A percentile compares a stretch with the other conserved stretches of the same genome.
These are phyloP conservation scores for Lonicera japonica DNA, from an alignment of 129 eudicot genomes.

Conservation along the genomic window DNA sequence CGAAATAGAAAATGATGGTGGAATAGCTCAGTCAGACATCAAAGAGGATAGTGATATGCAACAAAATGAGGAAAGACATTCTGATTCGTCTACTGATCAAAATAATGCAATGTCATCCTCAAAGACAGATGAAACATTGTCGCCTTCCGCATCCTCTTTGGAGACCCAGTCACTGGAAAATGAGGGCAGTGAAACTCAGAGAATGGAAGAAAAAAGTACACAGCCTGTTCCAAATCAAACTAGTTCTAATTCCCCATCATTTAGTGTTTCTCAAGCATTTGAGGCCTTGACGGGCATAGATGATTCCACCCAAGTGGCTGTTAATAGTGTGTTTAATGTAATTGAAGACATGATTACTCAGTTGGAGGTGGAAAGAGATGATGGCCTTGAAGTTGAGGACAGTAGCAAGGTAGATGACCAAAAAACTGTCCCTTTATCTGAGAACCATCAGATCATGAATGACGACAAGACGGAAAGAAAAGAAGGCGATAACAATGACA, in stretches of 20 bases:
- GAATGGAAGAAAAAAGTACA: conserved; percentile 38
- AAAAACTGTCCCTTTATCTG: conserved; percentile 15
- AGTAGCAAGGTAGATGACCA: conserved; percentile 15
- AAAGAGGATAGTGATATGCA: conserved; percentile 18
- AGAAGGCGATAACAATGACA: conserved; percentile 18
- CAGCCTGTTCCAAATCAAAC: conserved; percentile 27
- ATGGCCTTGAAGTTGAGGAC: conserved; percentile 24
- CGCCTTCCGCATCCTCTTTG: conserved; percentile 30
- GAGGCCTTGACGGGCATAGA: conserved; percentile 84
- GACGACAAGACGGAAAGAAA: conserved; percentile 22
- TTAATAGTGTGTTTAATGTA: conserved; percentile 79
- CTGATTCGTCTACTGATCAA: conserved; percentile 24
- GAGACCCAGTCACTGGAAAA: conserved; percentile 28
- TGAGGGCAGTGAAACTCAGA: conserved; percentile 32
- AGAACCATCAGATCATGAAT: conserved; percentile 3
- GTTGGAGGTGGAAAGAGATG: conserved; percentile 48
- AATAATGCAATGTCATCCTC: conserved; percentile 18
- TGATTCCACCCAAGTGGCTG: conserved; percentile 98
- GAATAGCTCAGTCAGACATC: conserved; percentile 10
- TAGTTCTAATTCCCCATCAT: conserved; percentile 29
- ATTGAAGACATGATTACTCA: conserved; percentile 90
- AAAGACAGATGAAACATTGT: conserved; percentile 30
- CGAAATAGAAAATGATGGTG: conserved; percentile 20
- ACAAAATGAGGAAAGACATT: conserved; percentile 20
- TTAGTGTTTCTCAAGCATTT: conserved; percentile 69